Conservation (phyloP, 129 eudicot species). For the Flaveria linearis region DNA sequence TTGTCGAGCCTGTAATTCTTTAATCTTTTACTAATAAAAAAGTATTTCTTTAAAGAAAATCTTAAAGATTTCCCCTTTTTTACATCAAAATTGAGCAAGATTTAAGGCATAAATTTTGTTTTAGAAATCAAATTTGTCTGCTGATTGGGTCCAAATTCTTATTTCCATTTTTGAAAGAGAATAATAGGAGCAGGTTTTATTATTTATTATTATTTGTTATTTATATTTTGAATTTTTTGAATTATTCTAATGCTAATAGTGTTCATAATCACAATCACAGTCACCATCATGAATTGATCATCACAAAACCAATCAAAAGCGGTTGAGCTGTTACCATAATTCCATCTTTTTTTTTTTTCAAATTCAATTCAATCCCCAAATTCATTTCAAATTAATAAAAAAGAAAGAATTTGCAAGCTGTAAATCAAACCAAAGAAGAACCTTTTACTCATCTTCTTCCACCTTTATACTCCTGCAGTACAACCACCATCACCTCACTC, state of each 20-base stretch:
- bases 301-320: conserved; percentile 23
- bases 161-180: conserved; percentile 26
- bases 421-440: conserved; percentile 38
- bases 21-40: neutral
- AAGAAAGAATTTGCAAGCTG: conserved; percentile 41
- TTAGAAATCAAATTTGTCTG: conserved; percentile 7
- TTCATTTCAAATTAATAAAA: neutral
- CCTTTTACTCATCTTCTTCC: conserved; percentile 42
- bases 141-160: too few species aligned
- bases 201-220: neutral
- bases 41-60: neutral
- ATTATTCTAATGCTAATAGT: neutral
- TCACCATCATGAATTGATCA: conserved; percentile 28
- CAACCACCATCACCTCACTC: conserved; percentile 13
- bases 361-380: neutral
- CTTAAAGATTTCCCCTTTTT: conserved; percentile 15
- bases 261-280: conserved; percentile 19
- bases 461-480: conserved; percentile 31
- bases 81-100: conserved; percentile 14
- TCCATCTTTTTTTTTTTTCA: neutral
- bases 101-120: conserved; percentile 25
- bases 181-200: conserved; percentile 3
- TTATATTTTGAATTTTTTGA: conserved; percentile 6
- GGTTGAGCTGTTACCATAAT: conserved; percentile 44
- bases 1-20: conserved; percentile 20